phyloP scores from a whole-genome alignment of 352 stramenopile genomes.

The Saprolegnia parasitica region DNA sequence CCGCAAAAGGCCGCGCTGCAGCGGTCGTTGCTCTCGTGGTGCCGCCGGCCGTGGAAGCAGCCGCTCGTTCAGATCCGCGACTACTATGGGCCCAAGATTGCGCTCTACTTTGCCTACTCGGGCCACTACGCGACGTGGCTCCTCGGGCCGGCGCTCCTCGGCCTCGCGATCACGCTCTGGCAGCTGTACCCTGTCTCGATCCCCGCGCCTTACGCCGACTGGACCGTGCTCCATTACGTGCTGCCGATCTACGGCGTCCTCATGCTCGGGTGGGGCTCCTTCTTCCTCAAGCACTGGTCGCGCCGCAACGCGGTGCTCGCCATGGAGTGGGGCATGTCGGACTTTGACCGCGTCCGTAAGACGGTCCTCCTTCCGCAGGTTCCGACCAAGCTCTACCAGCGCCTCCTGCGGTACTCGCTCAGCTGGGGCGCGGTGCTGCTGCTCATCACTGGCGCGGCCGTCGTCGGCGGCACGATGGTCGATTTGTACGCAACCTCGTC shows the following conservation, averaged over 20 bases:
- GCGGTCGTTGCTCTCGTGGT: conserved; percentile 67
- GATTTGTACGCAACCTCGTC: conserved; percentile 57
- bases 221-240: conserved; percentile 55
- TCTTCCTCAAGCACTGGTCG: conserved; percentile 84
- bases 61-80: conserved; percentile 73
- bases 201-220: conserved; percentile 41
- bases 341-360: conserved; percentile 64
- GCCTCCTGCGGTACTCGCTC: conserved; percentile 45
- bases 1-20: conserved; percentile 55
- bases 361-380: conserved; percentile 55
- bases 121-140: conserved; percentile 95
- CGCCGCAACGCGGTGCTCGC: conserved; percentile 64
- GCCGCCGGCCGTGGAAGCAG: conserved; percentile 69
- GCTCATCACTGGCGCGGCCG: conserved; percentile 56
- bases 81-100: conserved; percentile 89
- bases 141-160: conserved; percentile 88
- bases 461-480: conserved; percentile 55
- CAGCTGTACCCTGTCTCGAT: conserved; percentile 69
- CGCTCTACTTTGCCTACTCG: conserved; percentile 97
- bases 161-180: conserved; percentile 83
- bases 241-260: conserved; percentile 74
- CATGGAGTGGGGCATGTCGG: conserved; percentile 71
- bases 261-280: conserved; percentile 73
- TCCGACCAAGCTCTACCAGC: conserved; percentile 46
- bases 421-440: conserved; percentile 34